These are phyloP conservation scores for Candida vartiovaarae DNA, from an alignment of 805 yeast species.

Conservation along the genomic window DNA sequence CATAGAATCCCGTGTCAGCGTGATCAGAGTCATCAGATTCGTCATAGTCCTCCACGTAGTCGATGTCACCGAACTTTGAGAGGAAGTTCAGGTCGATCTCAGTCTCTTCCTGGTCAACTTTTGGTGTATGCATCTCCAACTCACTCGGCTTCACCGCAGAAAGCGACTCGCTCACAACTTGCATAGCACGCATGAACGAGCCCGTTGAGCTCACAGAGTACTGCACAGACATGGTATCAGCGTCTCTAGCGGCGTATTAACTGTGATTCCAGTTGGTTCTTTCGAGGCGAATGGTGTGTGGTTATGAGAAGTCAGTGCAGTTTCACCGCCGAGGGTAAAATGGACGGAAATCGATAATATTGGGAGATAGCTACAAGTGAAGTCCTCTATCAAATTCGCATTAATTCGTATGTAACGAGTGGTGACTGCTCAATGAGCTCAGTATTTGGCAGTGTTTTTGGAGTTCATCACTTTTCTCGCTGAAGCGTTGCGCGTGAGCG, in stretches of 20 bases:
- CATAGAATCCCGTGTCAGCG: conserved; percentile 10
- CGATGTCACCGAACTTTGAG: conserved; percentile 27
- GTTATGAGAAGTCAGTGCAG: too few species aligned
- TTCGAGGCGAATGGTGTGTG: too few species aligned
- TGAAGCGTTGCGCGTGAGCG: conserved; percentile 15
- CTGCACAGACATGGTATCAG: conserved; percentile 34
- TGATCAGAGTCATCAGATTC: conserved; percentile 13
- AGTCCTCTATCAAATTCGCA: too few species aligned
- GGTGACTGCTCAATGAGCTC: too few species aligned
- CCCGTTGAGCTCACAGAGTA: conserved; percentile 58
- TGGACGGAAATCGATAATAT: too few species aligned
- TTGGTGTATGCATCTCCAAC: conserved; percentile 27
- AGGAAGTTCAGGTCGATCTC: conserved; percentile 30
- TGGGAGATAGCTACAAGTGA: too few species aligned
- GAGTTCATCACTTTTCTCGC: conserved; percentile 2
- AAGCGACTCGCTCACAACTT: conserved; percentile 51
- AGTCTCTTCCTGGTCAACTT: conserved; percentile 30
- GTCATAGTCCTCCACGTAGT: conserved; percentile 18
- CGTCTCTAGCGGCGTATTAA: too few species aligned
- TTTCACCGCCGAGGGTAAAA: too few species aligned
- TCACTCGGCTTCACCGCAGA: conserved; percentile 21
- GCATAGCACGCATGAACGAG: conserved; percentile 77
- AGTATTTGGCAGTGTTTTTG: not conserved
- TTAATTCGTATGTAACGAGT: too few species aligned
- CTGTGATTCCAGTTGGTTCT: too few species aligned